These are phyloP conservation scores for Coemansia furcata DNA, from an alignment of 192 early-diverging fungal species.

Conservation along the genomic window DNA sequence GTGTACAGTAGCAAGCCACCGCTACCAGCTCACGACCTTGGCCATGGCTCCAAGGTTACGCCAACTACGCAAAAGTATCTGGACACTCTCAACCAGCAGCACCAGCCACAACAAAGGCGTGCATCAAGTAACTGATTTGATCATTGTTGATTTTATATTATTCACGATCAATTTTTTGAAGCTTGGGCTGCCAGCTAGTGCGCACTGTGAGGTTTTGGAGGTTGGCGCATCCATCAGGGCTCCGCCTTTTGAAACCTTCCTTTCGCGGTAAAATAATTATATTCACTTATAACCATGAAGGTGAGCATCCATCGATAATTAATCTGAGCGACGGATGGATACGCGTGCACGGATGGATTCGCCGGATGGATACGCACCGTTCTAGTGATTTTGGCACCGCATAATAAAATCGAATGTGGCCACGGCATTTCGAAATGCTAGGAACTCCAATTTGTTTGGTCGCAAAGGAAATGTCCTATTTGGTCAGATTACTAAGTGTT, in stretches of 20 bases:
- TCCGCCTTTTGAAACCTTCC: constrained; percentile 7
- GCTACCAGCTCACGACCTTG: neutral
- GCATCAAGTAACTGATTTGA: neutral
- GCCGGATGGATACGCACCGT: neutral
- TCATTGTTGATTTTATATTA: neutral
- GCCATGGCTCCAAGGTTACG: constrained; percentile 26
- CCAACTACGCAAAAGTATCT: constrained; percentile 52
- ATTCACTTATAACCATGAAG: constrained; percentile 43
- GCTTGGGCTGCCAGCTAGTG: neutral
- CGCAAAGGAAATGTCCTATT: neutral
- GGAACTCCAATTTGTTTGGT: neutral
- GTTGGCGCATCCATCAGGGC: neutral
- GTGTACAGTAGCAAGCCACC: constrained; percentile 4
- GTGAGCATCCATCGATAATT: constrained; percentile 28
- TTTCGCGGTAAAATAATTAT: constrained; percentile 25
- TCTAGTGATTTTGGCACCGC: neutral
- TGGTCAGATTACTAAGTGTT: neutral
- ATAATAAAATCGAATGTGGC: neutral
- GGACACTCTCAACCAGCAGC: constrained; percentile 25
- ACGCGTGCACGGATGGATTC: constrained; percentile 31
- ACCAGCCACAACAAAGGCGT: neutral
- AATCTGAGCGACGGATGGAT: constrained; percentile 11
- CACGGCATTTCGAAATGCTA: neutral
- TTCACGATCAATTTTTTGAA: neutral
- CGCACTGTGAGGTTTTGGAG: neutral